Percentiles rank a stretch among this genome's conserved stretches.
These are phyloP conservation scores for Amphicarpaea edgeworthii DNA, from an alignment of 306 rosid genomes.

Conservation along the genomic window DNA sequence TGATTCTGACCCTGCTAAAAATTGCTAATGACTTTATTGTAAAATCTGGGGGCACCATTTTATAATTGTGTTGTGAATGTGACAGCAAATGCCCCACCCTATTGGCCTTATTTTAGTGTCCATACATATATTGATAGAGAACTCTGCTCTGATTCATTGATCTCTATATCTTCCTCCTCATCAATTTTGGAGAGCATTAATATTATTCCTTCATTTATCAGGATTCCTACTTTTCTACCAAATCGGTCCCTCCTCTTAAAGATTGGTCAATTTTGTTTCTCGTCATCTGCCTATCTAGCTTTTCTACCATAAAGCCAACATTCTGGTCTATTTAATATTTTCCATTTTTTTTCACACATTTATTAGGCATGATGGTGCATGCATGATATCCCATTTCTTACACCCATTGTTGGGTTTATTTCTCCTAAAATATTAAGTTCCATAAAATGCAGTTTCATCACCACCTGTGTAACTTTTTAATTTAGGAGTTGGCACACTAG, in stretches of 20 bases:
- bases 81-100: constrained; percentile 42
- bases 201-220: constrained; percentile 56
- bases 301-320: constrained; percentile 32
- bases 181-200: constrained; percentile 34
- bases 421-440: not conserved
- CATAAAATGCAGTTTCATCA: not conserved
- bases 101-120: constrained; percentile 48
- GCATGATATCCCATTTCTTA: not conserved
- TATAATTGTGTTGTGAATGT: constrained; percentile 39
- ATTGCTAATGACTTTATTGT: constrained; percentile 35
- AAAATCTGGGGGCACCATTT: constrained; percentile 31
- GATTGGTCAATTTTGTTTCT: constrained; percentile 20
- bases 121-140: constrained; percentile 42
- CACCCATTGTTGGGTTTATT: not conserved
- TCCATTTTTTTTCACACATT: constrained; percentile 10
- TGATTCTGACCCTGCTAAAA: constrained; percentile 48
- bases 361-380: not conserved
- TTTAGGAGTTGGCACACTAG: not conserved
- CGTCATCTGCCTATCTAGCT: constrained; percentile 27
- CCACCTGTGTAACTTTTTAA: not conserved
- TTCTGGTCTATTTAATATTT: constrained; percentile 9
- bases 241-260: constrained; percentile 43
- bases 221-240: constrained; percentile 42
- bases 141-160: constrained; percentile 47
- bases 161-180: constrained; percentile 32